Evolutionary conservation across 345 rosid genomes (phyloP).

Genomic region (Brassica napus): Da-Ae NC_063444.1:38933501-38934000

Average conservation of each 20-base stretch:
- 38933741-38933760: constrained; percentile 22
- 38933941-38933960: constrained; percentile 21
- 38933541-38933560: background rate
- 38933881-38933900: constrained; percentile 30
- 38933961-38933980: background rate
- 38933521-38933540: background rate
- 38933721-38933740: constrained; percentile 22
- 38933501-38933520: too few relatives aligned
- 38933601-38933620: background rate
- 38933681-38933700: constrained; percentile 28
- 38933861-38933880: constrained; percentile 34
- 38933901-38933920: constrained; percentile 40
- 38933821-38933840: constrained; percentile 23
- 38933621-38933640: constrained; percentile 5
- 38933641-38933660: constrained; percentile 31
- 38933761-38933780: constrained; percentile 22
- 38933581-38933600: background rate
- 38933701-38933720: constrained; percentile 29
- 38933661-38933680: constrained; percentile 17
- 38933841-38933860: constrained; percentile 33
- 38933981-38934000: constrained; percentile 41
- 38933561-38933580: too few relatives aligned
- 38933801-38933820: constrained; percentile 40
- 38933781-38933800: constrained; percentile 33
- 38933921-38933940: constrained; percentile 39